Base-by-base conservation (phyloP, 1,284 basidiomycete genomes). In the Trichosporon asahii region DNA sequence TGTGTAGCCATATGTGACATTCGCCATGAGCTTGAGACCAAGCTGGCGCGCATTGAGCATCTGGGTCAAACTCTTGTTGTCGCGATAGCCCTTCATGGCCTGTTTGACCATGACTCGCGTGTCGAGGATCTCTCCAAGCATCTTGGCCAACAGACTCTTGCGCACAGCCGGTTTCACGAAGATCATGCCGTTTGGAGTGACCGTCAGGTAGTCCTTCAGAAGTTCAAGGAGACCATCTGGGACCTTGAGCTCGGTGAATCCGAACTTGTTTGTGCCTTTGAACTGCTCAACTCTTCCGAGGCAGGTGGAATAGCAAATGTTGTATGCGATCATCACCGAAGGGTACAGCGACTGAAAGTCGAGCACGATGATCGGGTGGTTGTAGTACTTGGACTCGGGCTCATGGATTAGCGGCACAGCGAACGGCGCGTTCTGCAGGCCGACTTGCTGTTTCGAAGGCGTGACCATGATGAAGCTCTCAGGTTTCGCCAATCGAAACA, bases 91-190 rank as follows among this genome's bases (percentile, higher is more conserved):
- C 81, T 98, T 97, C 93, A 97, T 96, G 1, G 92, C 92, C 73
- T 92, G 89, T 80, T 98, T 98, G 49, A 98, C 91, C 95, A 99
- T 98, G 7, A 98, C 92, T 65, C 97, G 87, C n/a, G 96, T 98
- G 68, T 97, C 93, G 70, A 99, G 85, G 5, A 99, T 86, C 83
- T 99, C 96, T 18, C 87, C 88, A 72, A 99, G 86, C 96, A 99
- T 98, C 75, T 95, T 90, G 3, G 90, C 89, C 12, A 99, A 85
- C 15, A 98, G 85, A 31, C 94, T 93, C 79, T 90, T 91, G 35
- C 96, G 88, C 3, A 98, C 90, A 53, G 88, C 86, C 0, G 90
- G 87, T 79, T 96, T 97, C 68, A 94, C 93, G 80, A 95, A 98
- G 82, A 98, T 88, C 75, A 98, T 90, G 0, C 96, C 96, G 77